Base-by-base conservation (phyloP, 2,329 filamentous ascomycete genomes). In the Trichothecium sympodiale region DNA sequence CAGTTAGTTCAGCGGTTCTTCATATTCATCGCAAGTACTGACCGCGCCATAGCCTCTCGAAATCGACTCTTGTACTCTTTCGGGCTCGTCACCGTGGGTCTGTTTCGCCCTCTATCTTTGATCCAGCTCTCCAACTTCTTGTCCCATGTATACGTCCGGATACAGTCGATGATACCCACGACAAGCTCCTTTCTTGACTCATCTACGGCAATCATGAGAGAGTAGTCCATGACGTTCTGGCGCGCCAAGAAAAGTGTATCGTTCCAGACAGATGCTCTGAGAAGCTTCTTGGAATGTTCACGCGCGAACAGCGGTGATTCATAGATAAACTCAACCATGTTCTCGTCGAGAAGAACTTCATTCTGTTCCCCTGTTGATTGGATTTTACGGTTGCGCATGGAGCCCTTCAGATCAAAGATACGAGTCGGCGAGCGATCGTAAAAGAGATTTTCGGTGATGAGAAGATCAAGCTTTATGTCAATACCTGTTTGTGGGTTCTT, bases 91-190 rank as follows among this genome's bases (percentile, higher is more conserved):
- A 98, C 91, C 0, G 91, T 98, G 8, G 93, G 93, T 42, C 86
- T 74, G 50, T 93, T 84, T 38, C 83, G 77, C 20, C 80, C 91
- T 28, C 89, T 82, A 53, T 96, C 88, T 60, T 98, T 98, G 71
- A 98, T 95, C 91, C 91, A 98, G 37, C 82, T 91, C 63, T 98
- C 91, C n/a, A 98, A 74, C 55, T 95, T 95, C 69, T 98, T 98
- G 65, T 98, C 91, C 87, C 91, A 98, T 0, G 91, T 98, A 55
- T 96, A 98, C 0, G 91, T 98, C 37, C 91, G 78, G 46, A 98
- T 96, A 56, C 91, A 96, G 56, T 98, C 89, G 44, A 98, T 96
- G 50, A 98, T 96, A 4, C 91, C 91, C 3, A 98, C 88, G 12
- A 96, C 86, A 12, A 98, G 74, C 60, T 98, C 89, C 50, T 89